Conservation (phyloP, 1,284 basidiomycete species). For the Boletus calvinii region DNA sequence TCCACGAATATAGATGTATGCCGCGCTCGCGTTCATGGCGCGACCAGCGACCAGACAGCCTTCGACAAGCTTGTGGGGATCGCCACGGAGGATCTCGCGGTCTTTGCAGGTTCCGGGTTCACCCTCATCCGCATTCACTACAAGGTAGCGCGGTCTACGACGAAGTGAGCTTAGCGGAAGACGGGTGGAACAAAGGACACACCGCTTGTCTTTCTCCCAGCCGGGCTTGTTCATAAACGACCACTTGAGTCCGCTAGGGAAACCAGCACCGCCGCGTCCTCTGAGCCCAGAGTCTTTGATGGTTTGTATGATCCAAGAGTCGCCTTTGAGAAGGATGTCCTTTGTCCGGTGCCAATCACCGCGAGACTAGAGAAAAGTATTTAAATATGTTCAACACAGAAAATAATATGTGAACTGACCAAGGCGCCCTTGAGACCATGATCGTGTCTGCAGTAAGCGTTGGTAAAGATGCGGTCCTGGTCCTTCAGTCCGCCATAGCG, state of each 20-base stretch:
- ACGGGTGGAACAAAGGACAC: conserved; percentile 18
- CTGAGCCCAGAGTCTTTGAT: conserved; percentile 96
- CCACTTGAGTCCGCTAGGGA: conserved; percentile 98
- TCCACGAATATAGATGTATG: conserved; percentile 99
- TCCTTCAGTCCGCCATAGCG: conserved; percentile 90
- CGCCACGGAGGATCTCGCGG: conserved; percentile 95
- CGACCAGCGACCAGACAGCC: conserved; percentile 98
- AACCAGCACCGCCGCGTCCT: conserved; percentile 96
- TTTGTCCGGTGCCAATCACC: conserved; percentile 99
- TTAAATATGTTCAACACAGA: background rate
- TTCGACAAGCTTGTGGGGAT: conserved; percentile 98
- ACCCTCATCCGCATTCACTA: conserved; percentile 98
- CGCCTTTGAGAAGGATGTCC: conserved; percentile 92
- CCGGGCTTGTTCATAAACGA: conserved; percentile 99
- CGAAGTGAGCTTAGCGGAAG: conserved; percentile 2
- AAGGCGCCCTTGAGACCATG: conserved; percentile 87
- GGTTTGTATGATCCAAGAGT: conserved; percentile 95
- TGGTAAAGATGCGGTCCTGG: conserved; percentile 93
- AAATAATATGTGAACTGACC: conserved; percentile 42
- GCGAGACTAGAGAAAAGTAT: conserved; percentile 56
- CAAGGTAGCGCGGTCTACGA: conserved; percentile 85
- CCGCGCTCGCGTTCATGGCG: conserved; percentile 95
- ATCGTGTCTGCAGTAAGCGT: conserved; percentile 82
- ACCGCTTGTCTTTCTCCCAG: conserved; percentile 94
- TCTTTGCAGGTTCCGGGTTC: conserved; percentile 99